Conservation (phyloP, 2,329 filamentous ascomycete species). For the Cordyceps javanica region DNA sequence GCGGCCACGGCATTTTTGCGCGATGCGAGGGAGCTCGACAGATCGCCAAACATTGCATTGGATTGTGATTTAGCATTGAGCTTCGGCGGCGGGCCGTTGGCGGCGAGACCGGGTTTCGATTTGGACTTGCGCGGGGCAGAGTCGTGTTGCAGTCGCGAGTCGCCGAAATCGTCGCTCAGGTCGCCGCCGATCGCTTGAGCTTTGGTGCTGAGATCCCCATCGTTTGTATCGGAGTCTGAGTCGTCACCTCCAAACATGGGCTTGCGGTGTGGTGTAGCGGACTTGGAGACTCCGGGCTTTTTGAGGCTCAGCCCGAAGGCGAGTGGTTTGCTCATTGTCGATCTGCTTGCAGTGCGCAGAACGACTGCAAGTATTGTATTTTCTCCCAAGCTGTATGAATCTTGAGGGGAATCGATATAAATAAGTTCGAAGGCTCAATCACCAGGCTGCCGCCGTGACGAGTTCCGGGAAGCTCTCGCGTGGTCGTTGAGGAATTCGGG, state of each 20-base stretch:
- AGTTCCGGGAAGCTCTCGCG: neutral
- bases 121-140: constrained; percentile 25
- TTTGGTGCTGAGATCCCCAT: constrained; percentile 28
- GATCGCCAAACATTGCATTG: constrained; percentile 52
- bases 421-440: no score
- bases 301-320: constrained; percentile 56
- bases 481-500: neutral
- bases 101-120: constrained; percentile 26
- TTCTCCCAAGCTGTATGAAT: neutral
- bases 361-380: no score
- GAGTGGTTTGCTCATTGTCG: constrained; percentile 41
- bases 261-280: constrained; percentile 44
- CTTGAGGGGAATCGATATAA: no score
- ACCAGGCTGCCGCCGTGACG: neutral
- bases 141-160: constrained; percentile 8
- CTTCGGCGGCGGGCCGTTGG: constrained; percentile 35
- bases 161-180: constrained; percentile 39
- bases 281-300: constrained; percentile 46
- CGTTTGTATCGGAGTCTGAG: constrained; percentile 43
- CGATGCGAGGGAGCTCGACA: constrained; percentile 58
- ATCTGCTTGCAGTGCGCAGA: neutral
- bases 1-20: constrained; percentile 60
- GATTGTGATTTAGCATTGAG: constrained; percentile 36
- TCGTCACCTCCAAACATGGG: constrained; percentile 53
- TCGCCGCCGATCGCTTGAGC: constrained; percentile 58